Percentiles rank a stretch among this genome's conserved stretches.
phyloP scores from a whole-genome alignment of 495 filamentous ascomycete species.

The Tuber borchii region DNA sequence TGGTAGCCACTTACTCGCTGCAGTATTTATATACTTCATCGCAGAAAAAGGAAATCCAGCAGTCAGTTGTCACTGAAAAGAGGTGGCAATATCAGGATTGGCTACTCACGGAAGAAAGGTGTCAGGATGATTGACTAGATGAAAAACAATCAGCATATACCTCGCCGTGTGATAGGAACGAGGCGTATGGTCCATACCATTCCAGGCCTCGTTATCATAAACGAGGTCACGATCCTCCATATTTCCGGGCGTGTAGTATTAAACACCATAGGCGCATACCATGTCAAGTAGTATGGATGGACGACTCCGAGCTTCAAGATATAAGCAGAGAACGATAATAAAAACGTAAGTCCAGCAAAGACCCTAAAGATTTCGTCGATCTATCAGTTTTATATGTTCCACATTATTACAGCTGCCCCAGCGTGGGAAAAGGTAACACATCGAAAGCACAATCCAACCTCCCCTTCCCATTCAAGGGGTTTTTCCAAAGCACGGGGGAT shows the following conservation, averaged over 20 bases:
- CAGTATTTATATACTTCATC: conserved; percentile 39
- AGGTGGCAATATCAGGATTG: not conserved
- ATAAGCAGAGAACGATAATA: conserved; percentile 31
- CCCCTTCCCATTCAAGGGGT: not conserved
- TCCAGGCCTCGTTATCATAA: conserved; percentile 34
- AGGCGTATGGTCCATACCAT: conserved; percentile 23
- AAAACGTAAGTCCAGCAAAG: conserved; percentile 35
- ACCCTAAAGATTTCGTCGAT: conserved; percentile 15
- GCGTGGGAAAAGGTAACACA: not conserved
- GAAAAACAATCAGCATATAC: not conserved
- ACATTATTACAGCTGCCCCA: not conserved
- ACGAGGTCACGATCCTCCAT: conserved; percentile 40
- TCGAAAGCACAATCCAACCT: not conserved
- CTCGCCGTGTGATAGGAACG: not conserved
- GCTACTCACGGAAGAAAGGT: conserved; percentile 40
- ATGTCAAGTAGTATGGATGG: conserved; percentile 27
- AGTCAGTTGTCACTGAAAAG: not conserved
- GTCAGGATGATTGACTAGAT: conserved; percentile 38
- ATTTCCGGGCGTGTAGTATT: conserved; percentile 28
- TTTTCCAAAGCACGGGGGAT: not conserved
- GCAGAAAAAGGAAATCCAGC: not conserved
- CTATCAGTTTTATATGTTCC: not conserved
- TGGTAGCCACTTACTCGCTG: conserved; percentile 24
- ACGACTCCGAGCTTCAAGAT: conserved; percentile 23
- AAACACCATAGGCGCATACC: conserved; percentile 26